These are phyloP conservation scores for Pulveroboletus sp. DNA, from an alignment of 768 basidiomycete species.

Conservation along the genomic window DNA sequence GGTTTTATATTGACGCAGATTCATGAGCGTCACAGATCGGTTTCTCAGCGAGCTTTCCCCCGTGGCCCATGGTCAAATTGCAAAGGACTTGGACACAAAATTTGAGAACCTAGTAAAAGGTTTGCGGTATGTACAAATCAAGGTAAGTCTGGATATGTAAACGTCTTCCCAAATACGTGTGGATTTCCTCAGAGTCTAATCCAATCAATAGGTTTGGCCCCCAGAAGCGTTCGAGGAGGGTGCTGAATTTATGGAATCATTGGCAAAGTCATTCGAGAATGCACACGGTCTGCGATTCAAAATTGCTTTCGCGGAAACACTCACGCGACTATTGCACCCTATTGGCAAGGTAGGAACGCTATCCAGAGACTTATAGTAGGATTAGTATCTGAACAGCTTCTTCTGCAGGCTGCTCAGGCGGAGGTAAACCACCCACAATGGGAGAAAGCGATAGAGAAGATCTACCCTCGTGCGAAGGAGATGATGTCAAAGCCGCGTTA, in stretches of 20 bases:
- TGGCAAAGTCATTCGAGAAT: conserved; percentile 80
- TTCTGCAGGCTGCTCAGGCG: conserved; percentile 79
- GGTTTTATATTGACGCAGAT: conserved; percentile 42
- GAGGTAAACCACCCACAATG: conserved; percentile 95
- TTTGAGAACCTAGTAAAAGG: conserved; percentile 86
- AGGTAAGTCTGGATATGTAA: conserved; percentile 41
- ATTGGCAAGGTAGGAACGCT: conserved; percentile 68
- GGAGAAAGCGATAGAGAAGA: conserved; percentile 86
- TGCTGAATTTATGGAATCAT: conserved; percentile 82
- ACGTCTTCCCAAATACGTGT: background rate
- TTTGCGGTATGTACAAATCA: conserved; percentile 78
- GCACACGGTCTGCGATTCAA: conserved; percentile 84
- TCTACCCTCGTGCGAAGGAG: conserved; percentile 78
- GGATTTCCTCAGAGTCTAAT: background rate
- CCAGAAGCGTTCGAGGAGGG: conserved; percentile 91
- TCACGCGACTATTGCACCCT: conserved; percentile 76
- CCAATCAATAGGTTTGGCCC: conserved; percentile 72
- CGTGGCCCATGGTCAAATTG: conserved; percentile 68
- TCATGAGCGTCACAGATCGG: conserved; percentile 89
- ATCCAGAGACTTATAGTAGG: background rate
- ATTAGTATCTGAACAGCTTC: background rate
- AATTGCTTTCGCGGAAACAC: conserved; percentile 78
- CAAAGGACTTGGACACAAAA: conserved; percentile 77
- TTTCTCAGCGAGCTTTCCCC: conserved; percentile 80
- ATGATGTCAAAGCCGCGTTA: conserved; percentile 89